Base-by-base conservation (phyloP, 1,284 basidiomycete genomes). In the Apiotrichum montevideense region DNA sequence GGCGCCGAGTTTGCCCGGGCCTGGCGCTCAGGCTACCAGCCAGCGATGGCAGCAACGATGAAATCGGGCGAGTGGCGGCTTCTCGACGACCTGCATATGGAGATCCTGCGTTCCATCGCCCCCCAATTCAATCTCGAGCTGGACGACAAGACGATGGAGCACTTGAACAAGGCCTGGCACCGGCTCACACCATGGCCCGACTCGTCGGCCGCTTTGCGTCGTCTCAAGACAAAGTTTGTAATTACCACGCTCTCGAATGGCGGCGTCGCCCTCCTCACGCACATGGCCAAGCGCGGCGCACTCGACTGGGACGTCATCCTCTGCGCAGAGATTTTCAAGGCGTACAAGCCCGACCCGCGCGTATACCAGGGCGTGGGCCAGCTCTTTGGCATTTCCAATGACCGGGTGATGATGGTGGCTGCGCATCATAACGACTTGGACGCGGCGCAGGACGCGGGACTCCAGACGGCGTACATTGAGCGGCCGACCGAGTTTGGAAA, bases 391-490 rank as follows among this genome's bases (percentile, higher is more conserved):
- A 48, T 59, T 3, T 45, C 29, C 8, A 15, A 33, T 1, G 43
- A 14, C 29, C 29, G 46, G n/a, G 58, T 59, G 39, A 59, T 59
- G 58, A 50, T 59, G 54, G 52, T 59, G 11, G 58, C 58, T 4
- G 39, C 58, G 40, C 58, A 59, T 32, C 54, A 59, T 6, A 10
- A n/a, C 35, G 58, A 59, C 21, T 51, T 59, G 4, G 58, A 59
- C 35, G 58, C 47, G 15, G 58, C 58, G 29, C 51, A 56, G 48
- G 54, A 51, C 35, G 43, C 47, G 4, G 58, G 58, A 0, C 14
- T 59, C 11, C 54, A 41, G 34, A 59, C 58, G 0, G 58, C 54
- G n/a, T 59, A 59, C 41, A 59, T 59, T 29, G 54, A 51, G 51
- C 54, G 58, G 11, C 47, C 48, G 13, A 21, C 32, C 8, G 58